Percentiles rank a stretch among this genome's conserved stretches.
These are phyloP conservation scores for Pestalotiopsis sp. DNA, from an alignment of 2,329 filamentous ascomycete genomes.

Conservation along the genomic window DNA sequence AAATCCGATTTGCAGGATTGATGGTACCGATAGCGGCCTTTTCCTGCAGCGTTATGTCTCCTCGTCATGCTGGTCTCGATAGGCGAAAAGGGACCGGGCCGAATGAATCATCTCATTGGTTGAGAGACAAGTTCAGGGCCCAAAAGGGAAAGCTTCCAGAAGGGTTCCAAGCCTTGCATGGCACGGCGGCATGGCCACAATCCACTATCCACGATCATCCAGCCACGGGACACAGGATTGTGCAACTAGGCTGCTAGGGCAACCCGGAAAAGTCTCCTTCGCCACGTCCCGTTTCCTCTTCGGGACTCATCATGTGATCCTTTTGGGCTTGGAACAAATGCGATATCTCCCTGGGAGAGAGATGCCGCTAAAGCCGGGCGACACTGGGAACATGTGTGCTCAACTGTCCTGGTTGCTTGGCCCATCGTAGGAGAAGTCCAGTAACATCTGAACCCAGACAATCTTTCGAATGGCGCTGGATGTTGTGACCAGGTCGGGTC, in stretches of 20 bases:
- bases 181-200: conserved; percentile 13
- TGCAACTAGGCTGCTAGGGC: background rate
- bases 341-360: background rate
- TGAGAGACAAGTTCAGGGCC: background rate
- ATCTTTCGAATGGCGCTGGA: too few species aligned
- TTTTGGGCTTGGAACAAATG: background rate
- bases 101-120: background rate
- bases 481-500: too few species aligned
- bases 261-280: background rate
- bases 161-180: conserved; percentile 10
- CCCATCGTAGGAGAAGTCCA: too few species aligned
- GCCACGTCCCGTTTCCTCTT: background rate
- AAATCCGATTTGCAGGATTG: background rate
- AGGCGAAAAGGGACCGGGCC: background rate
- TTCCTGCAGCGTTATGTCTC: background rate
- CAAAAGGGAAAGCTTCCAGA: conserved; percentile 12
- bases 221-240: background rate
- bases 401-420: too few species aligned
- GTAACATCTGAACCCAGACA: too few species aligned
- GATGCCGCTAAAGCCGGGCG: background rate
- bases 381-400: background rate
- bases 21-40: background rate
- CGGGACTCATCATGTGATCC: background rate
- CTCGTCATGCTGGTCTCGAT: background rate
- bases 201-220: background rate